A percentile compares a stretch with the other conserved stretches of the same genome.
Conservation (phyloP, 106 monocot species). For the Apostasia ramifera region DNA sequence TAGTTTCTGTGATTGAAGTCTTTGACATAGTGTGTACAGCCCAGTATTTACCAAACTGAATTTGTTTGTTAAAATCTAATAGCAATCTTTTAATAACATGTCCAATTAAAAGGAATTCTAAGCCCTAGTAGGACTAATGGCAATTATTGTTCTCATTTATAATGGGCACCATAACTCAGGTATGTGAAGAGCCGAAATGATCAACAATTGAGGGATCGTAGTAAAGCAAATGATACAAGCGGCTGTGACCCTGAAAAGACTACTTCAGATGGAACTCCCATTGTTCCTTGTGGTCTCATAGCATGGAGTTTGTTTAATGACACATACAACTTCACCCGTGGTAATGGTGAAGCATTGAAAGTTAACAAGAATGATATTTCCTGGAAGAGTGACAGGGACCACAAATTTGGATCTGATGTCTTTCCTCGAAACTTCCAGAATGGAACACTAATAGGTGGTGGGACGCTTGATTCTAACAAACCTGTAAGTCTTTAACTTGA, state of each 20-base stretch:
- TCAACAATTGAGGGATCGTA: slow-evolving; percentile 36
- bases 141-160: not conserved
- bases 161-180: slow-evolving; percentile 19
- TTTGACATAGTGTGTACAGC: too few relatives aligned
- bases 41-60: too few relatives aligned
- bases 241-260: slow-evolving; percentile 59
- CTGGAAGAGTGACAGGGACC: slow-evolving; percentile 79
- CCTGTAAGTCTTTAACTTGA: slow-evolving; percentile 34
- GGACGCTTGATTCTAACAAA: slow-evolving; percentile 29
- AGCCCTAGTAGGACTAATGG: too few relatives aligned
- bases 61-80: too few relatives aligned
- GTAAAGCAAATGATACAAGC: slow-evolving; percentile 38
- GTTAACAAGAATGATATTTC: slow-evolving; percentile 65
- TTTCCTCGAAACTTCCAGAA: slow-evolving; percentile 68
- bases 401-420: slow-evolving; percentile 64
- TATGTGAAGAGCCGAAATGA: slow-evolving; percentile 77
- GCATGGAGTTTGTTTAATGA: slow-evolving; percentile 91
- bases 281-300: slow-evolving; percentile 78
- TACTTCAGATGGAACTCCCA: slow-evolving; percentile 24
- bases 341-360: slow-evolving; percentile 15
- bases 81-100: too few relatives aligned
- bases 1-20: too few relatives aligned
- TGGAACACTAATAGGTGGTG: slow-evolving; percentile 49
- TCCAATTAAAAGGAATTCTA: too few relatives aligned
- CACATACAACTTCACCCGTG: slow-evolving; percentile 41